Evolutionary conservation across 768 basidiomycete genomes (phyloP).

Genomic region (Lactifluus volemus): DNA sequence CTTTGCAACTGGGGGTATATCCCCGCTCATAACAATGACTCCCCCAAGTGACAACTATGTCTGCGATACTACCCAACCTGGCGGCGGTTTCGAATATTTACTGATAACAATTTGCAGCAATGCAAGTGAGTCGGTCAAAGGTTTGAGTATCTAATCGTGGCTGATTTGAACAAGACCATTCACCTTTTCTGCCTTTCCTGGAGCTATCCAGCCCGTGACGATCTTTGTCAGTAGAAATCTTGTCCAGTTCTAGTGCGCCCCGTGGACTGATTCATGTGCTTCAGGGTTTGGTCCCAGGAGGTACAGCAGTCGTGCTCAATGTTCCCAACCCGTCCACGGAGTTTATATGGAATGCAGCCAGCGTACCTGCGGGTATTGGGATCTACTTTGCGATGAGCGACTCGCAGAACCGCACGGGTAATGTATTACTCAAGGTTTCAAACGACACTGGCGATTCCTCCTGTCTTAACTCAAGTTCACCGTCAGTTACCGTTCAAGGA

Average conservation of each 20-base stretch:
- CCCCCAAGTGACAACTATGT: conserved; percentile 30
- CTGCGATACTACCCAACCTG: conserved; percentile 44
- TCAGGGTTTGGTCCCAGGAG: conserved; percentile 58
- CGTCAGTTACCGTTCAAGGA: conserved; percentile 36
- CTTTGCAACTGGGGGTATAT: conserved; percentile 57
- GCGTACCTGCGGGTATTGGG: conserved; percentile 49
- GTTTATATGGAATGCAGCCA: conserved; percentile 44
- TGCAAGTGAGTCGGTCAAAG: conserved; percentile 41
- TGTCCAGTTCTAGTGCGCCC: not conserved
- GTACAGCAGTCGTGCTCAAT: conserved; percentile 38
- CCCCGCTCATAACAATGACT: conserved; percentile 38
- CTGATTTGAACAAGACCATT: not conserved
- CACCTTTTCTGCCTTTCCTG: conserved; percentile 29
- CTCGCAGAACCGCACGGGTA: conserved; percentile 43
- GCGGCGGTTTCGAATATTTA: conserved; percentile 38
- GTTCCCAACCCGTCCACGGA: conserved; percentile 33
- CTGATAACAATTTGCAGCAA: conserved; percentile 48
- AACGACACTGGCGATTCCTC: conserved; percentile 37
- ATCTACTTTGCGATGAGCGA: conserved; percentile 52
- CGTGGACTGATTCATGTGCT: conserved; percentile 3
- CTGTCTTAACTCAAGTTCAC: conserved; percentile 47
- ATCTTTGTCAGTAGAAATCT: conserved; percentile 35
- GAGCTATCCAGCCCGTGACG: conserved; percentile 45
- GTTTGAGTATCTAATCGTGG: not conserved
- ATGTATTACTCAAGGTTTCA: conserved; percentile 45